Evolutionary conservation across 441 rosid genomes (phyloP).

Genomic region (Mallotus repandus): DNA sequence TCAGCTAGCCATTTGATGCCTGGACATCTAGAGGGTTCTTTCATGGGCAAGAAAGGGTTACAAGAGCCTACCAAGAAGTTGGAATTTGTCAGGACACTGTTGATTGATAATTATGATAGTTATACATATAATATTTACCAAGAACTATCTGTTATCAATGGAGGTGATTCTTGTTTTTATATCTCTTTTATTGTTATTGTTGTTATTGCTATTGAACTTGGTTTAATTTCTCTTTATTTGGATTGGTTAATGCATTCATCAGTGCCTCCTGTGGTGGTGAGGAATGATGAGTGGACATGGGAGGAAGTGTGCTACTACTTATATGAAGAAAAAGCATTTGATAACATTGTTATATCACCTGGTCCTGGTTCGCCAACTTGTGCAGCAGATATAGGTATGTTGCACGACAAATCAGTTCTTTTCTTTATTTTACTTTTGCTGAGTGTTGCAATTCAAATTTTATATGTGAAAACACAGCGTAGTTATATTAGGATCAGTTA

Average conservation of each 20-base stretch:
- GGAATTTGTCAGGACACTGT: conserved; percentile 76
- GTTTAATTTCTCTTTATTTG: not conserved
- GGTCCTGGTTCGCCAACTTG: conserved; percentile 96
- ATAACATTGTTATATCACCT: conserved; percentile 92
- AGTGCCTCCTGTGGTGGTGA: conserved; percentile 92
- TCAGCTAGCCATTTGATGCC: conserved; percentile 45
- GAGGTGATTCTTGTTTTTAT: conserved; percentile 44
- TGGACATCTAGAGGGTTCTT: conserved; percentile 55
- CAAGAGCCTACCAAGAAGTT: conserved; percentile 47
- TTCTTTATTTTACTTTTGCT: not conserved
- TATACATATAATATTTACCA: conserved; percentile 91
- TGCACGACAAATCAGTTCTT: not conserved
- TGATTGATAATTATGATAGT: conserved; percentile 95
- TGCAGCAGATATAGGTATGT: conserved; percentile 74
- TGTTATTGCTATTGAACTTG: not conserved
- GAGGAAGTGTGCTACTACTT: conserved; percentile 56
- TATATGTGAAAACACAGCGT: too few species aligned
- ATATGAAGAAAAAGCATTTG: conserved; percentile 71
- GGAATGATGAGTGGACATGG: conserved; percentile 90
- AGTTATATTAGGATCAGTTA: too few species aligned
- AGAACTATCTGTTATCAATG: conserved; percentile 77
- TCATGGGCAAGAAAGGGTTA: conserved; percentile 37
- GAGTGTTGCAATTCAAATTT: too few species aligned
- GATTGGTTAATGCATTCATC: conserved; percentile 24
- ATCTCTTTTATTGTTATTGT: not conserved